These are phyloP conservation scores for Anaeramoeba ignava DNA, from an alignment of 78 protist genomes.

Conservation along the genomic window DNA sequence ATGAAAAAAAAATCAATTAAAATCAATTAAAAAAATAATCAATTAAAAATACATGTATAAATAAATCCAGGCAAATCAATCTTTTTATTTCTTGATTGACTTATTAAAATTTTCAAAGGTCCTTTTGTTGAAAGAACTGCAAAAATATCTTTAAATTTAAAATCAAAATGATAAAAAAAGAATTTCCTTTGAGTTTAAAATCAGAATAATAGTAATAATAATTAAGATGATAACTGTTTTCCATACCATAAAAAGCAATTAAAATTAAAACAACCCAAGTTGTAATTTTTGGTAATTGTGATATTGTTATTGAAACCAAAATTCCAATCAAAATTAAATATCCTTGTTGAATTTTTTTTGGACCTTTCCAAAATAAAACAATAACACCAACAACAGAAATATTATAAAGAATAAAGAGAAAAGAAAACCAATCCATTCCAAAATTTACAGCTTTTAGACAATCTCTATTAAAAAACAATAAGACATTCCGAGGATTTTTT, in stretches of 20 bases:
- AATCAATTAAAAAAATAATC: too few relatives aligned
- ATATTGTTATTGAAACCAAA: neutral
- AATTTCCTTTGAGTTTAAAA: too few relatives aligned
- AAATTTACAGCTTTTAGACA: too few relatives aligned
- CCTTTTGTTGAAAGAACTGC: neutral
- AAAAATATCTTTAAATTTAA: too few relatives aligned
- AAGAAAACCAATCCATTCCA: constrained; percentile 11
- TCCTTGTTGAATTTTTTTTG: constrained; percentile 38
- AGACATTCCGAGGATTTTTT: too few relatives aligned
- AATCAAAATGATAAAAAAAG: too few relatives aligned
- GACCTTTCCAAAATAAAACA: constrained; percentile 62
- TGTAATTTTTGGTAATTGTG: constrained; percentile 82
- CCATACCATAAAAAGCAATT: constrained; percentile 64
- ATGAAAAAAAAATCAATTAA: too few relatives aligned
- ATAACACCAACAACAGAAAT: constrained; percentile 66
- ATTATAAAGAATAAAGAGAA: constrained; percentile 49
- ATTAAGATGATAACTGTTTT: too few relatives aligned
- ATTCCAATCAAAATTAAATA: constrained; percentile 36
- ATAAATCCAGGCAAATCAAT: neutral
- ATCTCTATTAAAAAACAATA: too few relatives aligned
- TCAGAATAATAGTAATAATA: too few relatives aligned
- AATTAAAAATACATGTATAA: neutral
- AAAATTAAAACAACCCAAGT: constrained; percentile 64
- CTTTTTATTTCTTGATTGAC: neutral
- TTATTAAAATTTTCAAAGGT: neutral